phyloP scores from a whole-genome alignment of 2,329 filamentous ascomycete genomes.

The Cordyceps javanica region DNA sequence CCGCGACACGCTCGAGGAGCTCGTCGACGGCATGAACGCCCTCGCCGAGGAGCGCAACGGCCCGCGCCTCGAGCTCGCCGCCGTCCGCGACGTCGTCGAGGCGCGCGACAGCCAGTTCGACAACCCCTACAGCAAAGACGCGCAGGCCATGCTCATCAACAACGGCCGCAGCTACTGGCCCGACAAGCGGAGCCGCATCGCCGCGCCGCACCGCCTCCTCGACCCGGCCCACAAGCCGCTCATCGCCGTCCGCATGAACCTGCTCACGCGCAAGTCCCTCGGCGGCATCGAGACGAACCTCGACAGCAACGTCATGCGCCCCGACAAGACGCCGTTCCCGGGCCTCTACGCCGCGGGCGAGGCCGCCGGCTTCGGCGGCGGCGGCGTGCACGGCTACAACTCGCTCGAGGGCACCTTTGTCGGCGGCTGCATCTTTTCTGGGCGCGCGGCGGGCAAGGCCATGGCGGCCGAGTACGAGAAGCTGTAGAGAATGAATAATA shows the following conservation, averaged over 20 bases:
- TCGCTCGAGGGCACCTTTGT: slow-evolving; percentile 58
- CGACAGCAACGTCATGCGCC: slow-evolving; percentile 47
- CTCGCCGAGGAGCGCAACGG: slow-evolving; percentile 41
- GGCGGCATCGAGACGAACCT: slow-evolving; percentile 56
- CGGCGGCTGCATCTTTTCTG: slow-evolving; percentile 58
- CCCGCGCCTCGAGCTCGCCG: slow-evolving; percentile 38
- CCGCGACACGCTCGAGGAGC: slow-evolving; percentile 46
- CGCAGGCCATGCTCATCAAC: slow-evolving; percentile 55
- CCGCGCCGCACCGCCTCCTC: slow-evolving; percentile 46
- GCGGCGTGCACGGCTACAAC: slow-evolving; percentile 56
- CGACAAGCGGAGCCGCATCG: slow-evolving; percentile 45
- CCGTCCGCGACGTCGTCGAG: slow-evolving; percentile 42
- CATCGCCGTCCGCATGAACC: slow-evolving; percentile 54
- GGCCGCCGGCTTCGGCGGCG: slow-evolving; percentile 54
- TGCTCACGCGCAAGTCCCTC: slow-evolving; percentile 55
- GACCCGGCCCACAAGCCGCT: slow-evolving; percentile 51
- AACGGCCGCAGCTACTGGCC: slow-evolving; percentile 52
- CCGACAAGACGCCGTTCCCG: slow-evolving; percentile 41
- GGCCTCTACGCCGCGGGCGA: slow-evolving; percentile 56
- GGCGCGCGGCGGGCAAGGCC: slow-evolving; percentile 48
- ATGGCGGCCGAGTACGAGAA: slow-evolving; percentile 40
- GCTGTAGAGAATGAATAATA: not conserved
- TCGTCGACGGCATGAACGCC: slow-evolving; percentile 54
- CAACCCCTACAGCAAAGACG: slow-evolving; percentile 53
- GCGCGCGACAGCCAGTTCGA: slow-evolving; percentile 49